Percentiles rank a stretch among this genome's conserved stretches.
Conservation (phyloP, 805 yeast genomes). For the Pichia cephalocereana region DNA sequence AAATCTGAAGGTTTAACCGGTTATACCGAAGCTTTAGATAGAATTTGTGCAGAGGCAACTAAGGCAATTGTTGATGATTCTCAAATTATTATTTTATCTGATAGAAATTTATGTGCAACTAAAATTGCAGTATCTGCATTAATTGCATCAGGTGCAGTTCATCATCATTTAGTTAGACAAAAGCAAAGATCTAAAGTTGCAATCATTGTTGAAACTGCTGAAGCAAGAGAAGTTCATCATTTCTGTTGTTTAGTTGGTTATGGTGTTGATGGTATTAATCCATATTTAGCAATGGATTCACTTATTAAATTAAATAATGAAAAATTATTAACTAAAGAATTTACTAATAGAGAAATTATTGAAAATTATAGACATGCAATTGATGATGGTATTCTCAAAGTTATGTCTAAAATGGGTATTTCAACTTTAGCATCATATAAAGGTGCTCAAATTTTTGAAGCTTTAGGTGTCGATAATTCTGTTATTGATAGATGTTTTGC, state of each 20-base stretch:
- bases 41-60: constrained; percentile 80
- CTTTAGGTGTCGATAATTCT: constrained; percentile 89
- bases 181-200: constrained; percentile 96
- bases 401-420: constrained; percentile 99
- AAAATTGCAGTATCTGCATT: constrained; percentile 79
- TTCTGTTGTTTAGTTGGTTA: constrained; percentile 90
- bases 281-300: constrained; percentile 88
- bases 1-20: constrained; percentile 80
- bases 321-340: constrained; percentile 49
- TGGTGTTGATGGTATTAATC: constrained; percentile 95
- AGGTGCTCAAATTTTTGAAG: constrained; percentile 98
- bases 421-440: constrained; percentile 97
- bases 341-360: constrained; percentile 53
- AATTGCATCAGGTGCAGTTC: constrained; percentile 94
- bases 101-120: constrained; percentile 47
- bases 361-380: constrained; percentile 76
- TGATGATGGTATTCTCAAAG: constrained; percentile 89
- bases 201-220: constrained; percentile 84
- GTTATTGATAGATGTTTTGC: constrained; percentile 94
- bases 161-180: constrained; percentile 90
- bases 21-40: constrained; percentile 74
- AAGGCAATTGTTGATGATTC: constrained; percentile 69
- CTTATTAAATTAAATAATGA: constrained; percentile 77
- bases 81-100: constrained; percentile 71
- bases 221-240: constrained; percentile 96